phyloP scores from a whole-genome alignment of 768 basidiomycete species.

The Boletales sp. region DNA sequence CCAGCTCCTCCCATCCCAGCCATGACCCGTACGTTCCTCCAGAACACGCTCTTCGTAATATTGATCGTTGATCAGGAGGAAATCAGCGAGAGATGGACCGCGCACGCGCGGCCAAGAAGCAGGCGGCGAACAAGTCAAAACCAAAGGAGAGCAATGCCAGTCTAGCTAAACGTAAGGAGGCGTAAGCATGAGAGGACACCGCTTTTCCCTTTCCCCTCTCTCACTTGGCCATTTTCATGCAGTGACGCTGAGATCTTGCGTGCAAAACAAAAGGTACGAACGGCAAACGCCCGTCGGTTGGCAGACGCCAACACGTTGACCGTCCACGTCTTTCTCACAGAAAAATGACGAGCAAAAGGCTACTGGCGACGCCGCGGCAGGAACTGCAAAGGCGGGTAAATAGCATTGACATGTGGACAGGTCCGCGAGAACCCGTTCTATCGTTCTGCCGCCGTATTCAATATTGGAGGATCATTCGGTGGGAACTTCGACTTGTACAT shows the following conservation, averaged over 20 bases:
- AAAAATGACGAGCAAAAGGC: slow-evolving; percentile 54
- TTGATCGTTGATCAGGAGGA: slow-evolving; percentile 53
- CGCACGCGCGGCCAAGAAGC: slow-evolving; percentile 70
- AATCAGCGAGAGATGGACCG: slow-evolving; percentile 81
- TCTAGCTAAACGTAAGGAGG: slow-evolving; percentile 71
- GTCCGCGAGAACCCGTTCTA: slow-evolving; percentile 13
- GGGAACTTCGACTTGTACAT: slow-evolving; percentile 11
- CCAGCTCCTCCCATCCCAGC: background rate
- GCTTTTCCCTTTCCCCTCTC: slow-evolving; percentile 14
- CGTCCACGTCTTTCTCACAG: slow-evolving; percentile 28
- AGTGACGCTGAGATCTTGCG: slow-evolving; percentile 76
- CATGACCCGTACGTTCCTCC: slow-evolving; percentile 54
- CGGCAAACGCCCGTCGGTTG: slow-evolving; percentile 1
- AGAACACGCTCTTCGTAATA: background rate
- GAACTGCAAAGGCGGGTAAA: slow-evolving; percentile 26
- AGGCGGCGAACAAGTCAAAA: slow-evolving; percentile 52
- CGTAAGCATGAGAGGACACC: slow-evolving; percentile 45
- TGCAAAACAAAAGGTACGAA: slow-evolving; percentile 72
- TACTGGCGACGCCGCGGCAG: slow-evolving; percentile 23
- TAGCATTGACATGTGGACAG: slow-evolving; percentile 30
- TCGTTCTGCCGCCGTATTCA: background rate
- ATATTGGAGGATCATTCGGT: slow-evolving; percentile 12
- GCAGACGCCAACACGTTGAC: background rate
- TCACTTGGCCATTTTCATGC: slow-evolving; percentile 24
- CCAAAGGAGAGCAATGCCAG: slow-evolving; percentile 63